Percentiles rank a stretch among this genome's conserved stretches.
These are phyloP conservation scores for Trichoderma sp. DNA, from an alignment of 2,329 filamentous ascomycete species.

Conservation along the genomic window DNA sequence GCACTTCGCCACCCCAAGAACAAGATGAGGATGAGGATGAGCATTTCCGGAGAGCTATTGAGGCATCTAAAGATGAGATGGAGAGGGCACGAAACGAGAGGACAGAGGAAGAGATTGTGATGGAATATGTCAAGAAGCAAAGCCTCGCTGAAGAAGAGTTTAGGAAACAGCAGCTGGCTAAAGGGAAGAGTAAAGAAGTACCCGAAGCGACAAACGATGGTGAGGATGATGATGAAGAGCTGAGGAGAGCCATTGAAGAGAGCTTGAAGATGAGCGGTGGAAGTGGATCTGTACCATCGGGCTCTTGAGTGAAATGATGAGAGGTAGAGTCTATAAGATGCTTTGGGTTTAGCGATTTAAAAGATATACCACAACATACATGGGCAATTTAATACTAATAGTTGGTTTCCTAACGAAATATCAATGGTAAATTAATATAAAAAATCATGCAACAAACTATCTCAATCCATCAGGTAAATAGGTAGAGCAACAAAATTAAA, in stretches of 20 bases:
- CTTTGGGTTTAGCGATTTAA: neutral
- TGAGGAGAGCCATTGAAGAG: conserved; percentile 54
- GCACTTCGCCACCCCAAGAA: conserved; percentile 17
- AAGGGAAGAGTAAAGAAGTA: conserved; percentile 36
- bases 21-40: conserved; percentile 39
- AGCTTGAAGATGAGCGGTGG: conserved; percentile 47
- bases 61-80: conserved; percentile 44
- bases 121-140: conserved; percentile 77
- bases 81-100: conserved; percentile 42
- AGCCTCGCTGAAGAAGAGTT: conserved; percentile 67
- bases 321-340: neutral
- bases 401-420: neutral
- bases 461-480: neutral
- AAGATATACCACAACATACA: neutral
- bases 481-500: neutral
- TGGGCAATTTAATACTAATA: neutral
- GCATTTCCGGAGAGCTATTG: conserved; percentile 44
- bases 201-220: conserved; percentile 34
- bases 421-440: neutral
- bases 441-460: neutral
- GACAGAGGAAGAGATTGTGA: conserved; percentile 68
- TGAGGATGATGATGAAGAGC: conserved; percentile 56
- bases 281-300: conserved; percentile 29
- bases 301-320: neutral
- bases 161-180: conserved; percentile 28